These are phyloP conservation scores for Oryza meridionalis DNA, from an alignment of 176 grass and related monocot species.

Conservation along the genomic window DNA sequence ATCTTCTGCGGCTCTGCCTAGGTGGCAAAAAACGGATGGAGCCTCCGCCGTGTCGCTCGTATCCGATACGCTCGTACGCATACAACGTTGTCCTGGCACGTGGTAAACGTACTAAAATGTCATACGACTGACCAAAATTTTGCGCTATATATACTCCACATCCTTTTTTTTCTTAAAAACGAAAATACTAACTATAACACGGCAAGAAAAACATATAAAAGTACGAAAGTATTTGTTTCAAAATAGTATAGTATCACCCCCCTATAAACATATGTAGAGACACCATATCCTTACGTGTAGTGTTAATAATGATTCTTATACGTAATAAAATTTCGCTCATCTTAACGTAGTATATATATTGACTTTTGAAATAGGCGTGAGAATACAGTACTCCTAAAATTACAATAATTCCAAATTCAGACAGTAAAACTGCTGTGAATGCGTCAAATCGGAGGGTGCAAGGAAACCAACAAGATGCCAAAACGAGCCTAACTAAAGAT, in stretches of 20 bases:
- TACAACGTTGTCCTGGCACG: background rate
- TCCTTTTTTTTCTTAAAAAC: too few relatives aligned
- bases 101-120: background rate
- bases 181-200: too few relatives aligned
- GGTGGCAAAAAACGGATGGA: background rate
- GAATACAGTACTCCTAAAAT: background rate
- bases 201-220: too few relatives aligned
- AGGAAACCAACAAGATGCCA: conserved; percentile 8
- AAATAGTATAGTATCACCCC: too few relatives aligned
- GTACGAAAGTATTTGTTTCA: too few relatives aligned
- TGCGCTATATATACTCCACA: background rate
- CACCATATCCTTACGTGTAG: too few relatives aligned
- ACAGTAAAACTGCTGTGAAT: background rate
- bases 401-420: background rate
- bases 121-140: background rate
- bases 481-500: background rate
- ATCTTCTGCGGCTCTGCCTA: conserved; percentile 13
- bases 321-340: too few relatives aligned
- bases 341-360: too few relatives aligned
- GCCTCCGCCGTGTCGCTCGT: background rate
- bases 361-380: too few relatives aligned
- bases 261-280: too few relatives aligned
- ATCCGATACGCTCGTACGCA: background rate
- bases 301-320: too few relatives aligned
- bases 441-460: background rate